A percentile compares a stretch with the other conserved stretches of the same genome.
These are phyloP conservation scores for Rhizophagus sp. DNA, from an alignment of 192 early-diverging fungal genomes.

Conservation along the genomic window DNA sequence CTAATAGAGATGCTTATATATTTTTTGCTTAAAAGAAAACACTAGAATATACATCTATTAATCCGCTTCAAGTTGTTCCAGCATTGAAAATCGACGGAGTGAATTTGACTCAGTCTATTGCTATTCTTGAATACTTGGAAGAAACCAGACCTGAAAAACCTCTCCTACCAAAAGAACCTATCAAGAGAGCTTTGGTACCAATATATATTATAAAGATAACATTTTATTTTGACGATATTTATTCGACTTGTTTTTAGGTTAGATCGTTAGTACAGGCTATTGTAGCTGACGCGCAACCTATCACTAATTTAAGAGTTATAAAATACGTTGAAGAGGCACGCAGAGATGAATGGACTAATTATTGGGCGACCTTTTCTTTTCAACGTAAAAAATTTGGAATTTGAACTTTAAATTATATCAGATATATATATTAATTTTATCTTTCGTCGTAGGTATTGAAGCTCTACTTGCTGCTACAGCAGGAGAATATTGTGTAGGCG, in stretches of 20 bases:
- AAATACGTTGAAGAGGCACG: conserved; percentile 57
- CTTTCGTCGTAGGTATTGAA: conserved; percentile 32
- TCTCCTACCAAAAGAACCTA: conserved; percentile 73
- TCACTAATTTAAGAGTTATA: conserved; percentile 81
- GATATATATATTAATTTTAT: background rate
- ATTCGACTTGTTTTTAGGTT: conserved; percentile 44
- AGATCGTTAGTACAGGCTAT: conserved; percentile 72
- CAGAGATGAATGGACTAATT: conserved; percentile 60
- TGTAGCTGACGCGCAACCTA: conserved; percentile 83
- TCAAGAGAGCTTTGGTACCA: conserved; percentile 60
- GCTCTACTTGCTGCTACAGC: conserved; percentile 56
- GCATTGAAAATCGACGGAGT: conserved; percentile 61
- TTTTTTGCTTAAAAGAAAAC: conserved; percentile 35
- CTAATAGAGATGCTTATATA: background rate
- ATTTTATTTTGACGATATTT: background rate
- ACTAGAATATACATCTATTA: conserved; percentile 59
- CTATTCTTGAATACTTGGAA: conserved; percentile 90
- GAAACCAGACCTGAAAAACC: conserved; percentile 68
- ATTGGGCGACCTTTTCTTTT: conserved; percentile 62
- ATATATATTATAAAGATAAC: background rate
- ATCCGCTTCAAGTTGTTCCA: conserved; percentile 73
- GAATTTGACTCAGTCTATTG: conserved; percentile 64
- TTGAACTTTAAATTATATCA: background rate
- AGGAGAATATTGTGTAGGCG: conserved; percentile 77
- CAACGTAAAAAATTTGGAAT: conserved; percentile 47